Conservation (phyloP, 2,329 filamentous ascomycete genomes). For the Xenoacremonium recifei region DNA sequence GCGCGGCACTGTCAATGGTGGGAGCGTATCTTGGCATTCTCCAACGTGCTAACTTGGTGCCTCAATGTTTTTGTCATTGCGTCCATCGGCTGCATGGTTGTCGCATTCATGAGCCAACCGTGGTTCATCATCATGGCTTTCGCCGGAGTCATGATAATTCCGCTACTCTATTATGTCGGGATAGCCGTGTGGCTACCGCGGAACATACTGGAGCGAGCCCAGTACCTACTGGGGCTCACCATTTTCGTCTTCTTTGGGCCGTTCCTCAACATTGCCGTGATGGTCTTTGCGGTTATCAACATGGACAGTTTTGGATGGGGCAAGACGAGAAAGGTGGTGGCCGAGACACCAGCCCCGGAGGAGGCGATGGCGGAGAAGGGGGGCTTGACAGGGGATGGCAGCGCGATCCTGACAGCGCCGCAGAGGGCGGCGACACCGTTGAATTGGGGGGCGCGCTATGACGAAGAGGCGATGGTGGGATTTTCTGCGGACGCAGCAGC, state of each 20-base stretch:
- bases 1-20: slow-evolving; percentile 23
- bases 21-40: slow-evolving; percentile 22
- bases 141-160: slow-evolving; percentile 24
- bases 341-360: slow-evolving; percentile 6
- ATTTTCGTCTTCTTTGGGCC: slow-evolving; percentile 22
- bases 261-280: slow-evolving; percentile 24
- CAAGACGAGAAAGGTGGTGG: slow-evolving; percentile 22
- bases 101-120: slow-evolving; percentile 25
- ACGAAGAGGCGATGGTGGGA: too few species aligned
- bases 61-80: slow-evolving; percentile 25
- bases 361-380: slow-evolving; percentile 9
- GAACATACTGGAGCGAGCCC: slow-evolving; percentile 18
- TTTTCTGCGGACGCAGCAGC: too few species aligned
- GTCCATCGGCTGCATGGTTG: slow-evolving; percentile 25
- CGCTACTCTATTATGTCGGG: slow-evolving; percentile 21
- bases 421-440: too few species aligned
- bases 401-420: too few species aligned
- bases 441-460: too few species aligned
- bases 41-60: slow-evolving; percentile 22
- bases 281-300: slow-evolving; percentile 24
- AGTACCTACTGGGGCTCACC: slow-evolving; percentile 18
- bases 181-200: slow-evolving; percentile 23
- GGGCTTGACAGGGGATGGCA: background rate
- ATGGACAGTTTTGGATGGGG: slow-evolving; percentile 28
- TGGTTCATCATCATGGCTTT: slow-evolving; percentile 25